Conservation (phyloP, 1,284 basidiomycete species). For the Pterula multifida region DNA sequence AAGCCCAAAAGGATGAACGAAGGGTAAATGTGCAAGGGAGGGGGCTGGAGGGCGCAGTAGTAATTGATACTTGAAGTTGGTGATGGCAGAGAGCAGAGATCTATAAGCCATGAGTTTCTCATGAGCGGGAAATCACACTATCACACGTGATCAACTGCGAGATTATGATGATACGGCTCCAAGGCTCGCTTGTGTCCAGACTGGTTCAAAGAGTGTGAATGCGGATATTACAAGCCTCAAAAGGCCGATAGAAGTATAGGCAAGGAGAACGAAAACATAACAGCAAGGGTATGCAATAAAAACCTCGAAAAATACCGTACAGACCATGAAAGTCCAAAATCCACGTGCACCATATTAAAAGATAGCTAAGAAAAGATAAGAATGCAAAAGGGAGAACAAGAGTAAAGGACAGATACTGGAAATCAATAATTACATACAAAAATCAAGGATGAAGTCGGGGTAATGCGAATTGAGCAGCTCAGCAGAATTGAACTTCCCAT, state of each 20-base stretch:
- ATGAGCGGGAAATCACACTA: too few relatives aligned
- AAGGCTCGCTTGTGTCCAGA: too few relatives aligned
- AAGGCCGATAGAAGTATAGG: not conserved
- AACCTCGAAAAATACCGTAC: not conserved
- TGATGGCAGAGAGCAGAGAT: too few relatives aligned
- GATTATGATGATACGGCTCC: too few relatives aligned
- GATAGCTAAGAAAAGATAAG: conserved; percentile 3
- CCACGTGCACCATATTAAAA: conserved; percentile 3
- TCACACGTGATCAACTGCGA: too few relatives aligned
- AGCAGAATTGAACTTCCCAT: conserved; percentile 64
- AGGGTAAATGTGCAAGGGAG: too few relatives aligned
- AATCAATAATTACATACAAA: not conserved
- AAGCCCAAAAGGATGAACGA: too few relatives aligned
- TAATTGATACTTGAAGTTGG: too few relatives aligned
- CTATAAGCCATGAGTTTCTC: too few relatives aligned
- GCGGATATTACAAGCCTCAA: too few relatives aligned
- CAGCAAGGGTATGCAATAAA: not conserved
- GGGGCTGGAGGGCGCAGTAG: too few relatives aligned
- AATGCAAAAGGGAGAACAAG: conserved; percentile 6
- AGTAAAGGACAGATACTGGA: conserved; percentile 11
- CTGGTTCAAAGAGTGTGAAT: too few relatives aligned
- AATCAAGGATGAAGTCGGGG: not conserved
- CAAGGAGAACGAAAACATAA: not conserved
- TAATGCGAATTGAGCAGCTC: conserved; percentile 12
- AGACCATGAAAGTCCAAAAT: not conserved